Evolutionary conservation across 805 yeast species (phyloP), one percentile per base, ranked within the genome.

Genomic region (Candida incommunis): DNA sequence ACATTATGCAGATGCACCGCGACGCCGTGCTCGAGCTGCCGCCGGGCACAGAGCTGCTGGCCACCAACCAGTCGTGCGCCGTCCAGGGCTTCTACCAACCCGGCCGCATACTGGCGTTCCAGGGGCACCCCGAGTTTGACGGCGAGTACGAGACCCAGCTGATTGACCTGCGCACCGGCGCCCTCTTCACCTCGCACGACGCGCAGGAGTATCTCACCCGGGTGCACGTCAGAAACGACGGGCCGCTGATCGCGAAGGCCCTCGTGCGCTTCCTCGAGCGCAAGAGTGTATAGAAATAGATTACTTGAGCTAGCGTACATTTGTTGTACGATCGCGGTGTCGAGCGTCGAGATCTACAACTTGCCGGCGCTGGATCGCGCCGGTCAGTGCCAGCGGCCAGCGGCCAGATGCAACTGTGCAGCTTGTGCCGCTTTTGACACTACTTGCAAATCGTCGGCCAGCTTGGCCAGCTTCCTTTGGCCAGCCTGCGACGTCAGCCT

Each of bases 81-180:
- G 63, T 74, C 27, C 96, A 87, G 62, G 94, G 94, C 0, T 63
- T 83, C 23, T 72, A 72, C 45, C 71, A 73, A 35, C 67, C 70
- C 0, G 56, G 67, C 21, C 67, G 70, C 40, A 45, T 82, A 4
- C 61, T 87, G 21, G 75, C 92, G 0, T 73, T 86, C 52, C 96
- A 87, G 61, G 95, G 95, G 0, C 96, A 87, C 55, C 96, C 96
- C 0, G 96, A 87, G 58, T 87, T 83, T 55, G 56, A 64, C 22
- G 63, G 65, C 0, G 67, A 60, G 37, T 31, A 31, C 20, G 37
- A 31, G 20, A 31, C 37, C 11, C 13, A 9, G 18, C 13, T 31
- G 2, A 56, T 57, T 20, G 57, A 24, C 13, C 25, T 42, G 7
- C 42, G 42, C 16, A 23, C 20, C 31, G 18, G 20, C 20, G 45